A percentile compares a stretch with the other conserved stretches of the same genome.
These are phyloP conservation scores for Xenosphaeropsis pyriputrescens DNA, from an alignment of 2,329 filamentous ascomycete species.

Conservation along the genomic window DNA sequence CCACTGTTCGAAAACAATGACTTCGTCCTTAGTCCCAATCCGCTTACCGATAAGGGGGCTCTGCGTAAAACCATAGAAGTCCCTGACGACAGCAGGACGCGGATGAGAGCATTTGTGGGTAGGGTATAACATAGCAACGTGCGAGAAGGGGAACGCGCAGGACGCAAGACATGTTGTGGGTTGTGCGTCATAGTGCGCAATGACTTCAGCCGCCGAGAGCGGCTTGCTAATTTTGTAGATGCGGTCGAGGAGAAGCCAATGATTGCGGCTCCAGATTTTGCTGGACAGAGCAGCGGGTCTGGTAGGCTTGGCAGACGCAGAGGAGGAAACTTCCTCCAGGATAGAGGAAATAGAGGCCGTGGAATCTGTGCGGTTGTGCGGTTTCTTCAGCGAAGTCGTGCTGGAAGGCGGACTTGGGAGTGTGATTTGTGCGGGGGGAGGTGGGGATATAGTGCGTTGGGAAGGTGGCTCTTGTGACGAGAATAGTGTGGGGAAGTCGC, in stretches of 20 bases:
- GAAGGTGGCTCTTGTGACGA: no score
- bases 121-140: background rate
- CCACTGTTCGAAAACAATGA: slow-evolving; percentile 16
- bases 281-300: slow-evolving; percentile 7
- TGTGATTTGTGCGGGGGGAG: no score
- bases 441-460: no score
- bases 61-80: background rate
- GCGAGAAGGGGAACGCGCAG: no score
- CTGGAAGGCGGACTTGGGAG: no score
- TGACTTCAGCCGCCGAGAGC: background rate
- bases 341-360: no score
- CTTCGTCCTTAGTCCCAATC: slow-evolving; percentile 8
- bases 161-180: background rate
- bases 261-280: slow-evolving; percentile 14
- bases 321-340: no score
- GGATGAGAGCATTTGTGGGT: background rate
- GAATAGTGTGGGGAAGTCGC: no score
- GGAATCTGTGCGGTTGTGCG: no score
- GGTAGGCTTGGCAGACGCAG: no score
- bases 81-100: background rate
- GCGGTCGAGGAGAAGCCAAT: slow-evolving; percentile 16
- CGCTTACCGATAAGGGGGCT: slow-evolving; percentile 14
- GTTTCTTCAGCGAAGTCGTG: slow-evolving; percentile 5
- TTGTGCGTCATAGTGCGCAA: background rate
- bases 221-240: slow-evolving; percentile 8